Base-by-base conservation (phyloP, 208 protist genomes). In the Porcisia hertigi region DNA sequence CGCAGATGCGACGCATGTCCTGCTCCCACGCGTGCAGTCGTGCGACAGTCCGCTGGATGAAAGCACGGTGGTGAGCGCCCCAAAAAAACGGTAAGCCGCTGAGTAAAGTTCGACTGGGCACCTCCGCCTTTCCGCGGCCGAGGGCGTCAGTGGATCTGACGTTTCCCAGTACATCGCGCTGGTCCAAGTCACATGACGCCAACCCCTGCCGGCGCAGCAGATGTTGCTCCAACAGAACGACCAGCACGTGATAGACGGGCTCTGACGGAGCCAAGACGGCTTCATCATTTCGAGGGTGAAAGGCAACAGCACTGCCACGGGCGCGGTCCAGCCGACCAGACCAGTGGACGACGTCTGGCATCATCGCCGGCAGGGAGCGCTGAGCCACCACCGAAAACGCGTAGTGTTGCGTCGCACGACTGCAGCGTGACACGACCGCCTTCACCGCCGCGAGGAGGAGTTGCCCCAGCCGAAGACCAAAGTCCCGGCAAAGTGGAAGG, bases 401-500 rank as follows among this genome's bases (percentile, higher is more conserved):
- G n/a, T 30, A 70, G 7, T 30, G 45, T 75, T 79, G 79, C 59
- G 84, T 66, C 0, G 9, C 25, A 58, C 12, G 23, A 76, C 75
- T 41, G 80, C 73, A 81, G 55, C 83, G 84, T 36, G 79, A 75
- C 25, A 81, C 49, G 8, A 88, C 75, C 2, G 84, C 86, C 25
- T 67, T 57, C 3, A 94, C 20, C 1, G 84, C 85, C 0, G 86
- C 86, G 14, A 91, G 67, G 39, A 92, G 71, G 65, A 94, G 69
- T 20, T 73, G 79, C 8, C 82, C 84, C 36, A 92, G 71, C 16
- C 85, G 80, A 8, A 82, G 76, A 18, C 85, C 80, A 58, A 88
- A 85, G 49, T 83, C 74, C 1, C 79, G 81, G 47, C 87, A 83
- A 14, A 88, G 65, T 20, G 85, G 85, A 39, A 86, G 58, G 41